Evolutionary conservation across 78 protist species (phyloP), one percentile per base, ranked within the genome.

Genomic region (Emiliania huxleyi): DNA sequence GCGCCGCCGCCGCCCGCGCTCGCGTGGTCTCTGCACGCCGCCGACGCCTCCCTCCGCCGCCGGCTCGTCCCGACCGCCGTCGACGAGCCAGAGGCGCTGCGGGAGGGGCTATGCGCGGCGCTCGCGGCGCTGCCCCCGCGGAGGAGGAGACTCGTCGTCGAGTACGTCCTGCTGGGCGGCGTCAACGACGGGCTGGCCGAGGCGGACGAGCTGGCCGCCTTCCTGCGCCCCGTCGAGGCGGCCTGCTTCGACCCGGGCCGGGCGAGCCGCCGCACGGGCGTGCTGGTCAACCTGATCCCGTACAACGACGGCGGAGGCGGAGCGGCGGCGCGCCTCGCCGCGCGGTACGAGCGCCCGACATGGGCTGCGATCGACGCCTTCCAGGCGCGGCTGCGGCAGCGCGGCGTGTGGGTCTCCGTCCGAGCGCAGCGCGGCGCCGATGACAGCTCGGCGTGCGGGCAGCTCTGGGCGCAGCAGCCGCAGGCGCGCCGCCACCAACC

Each of bases 21-120:
- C 6, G 96, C 96, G 0, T 69, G 94, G 84, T 93, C 95, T 4
- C 69, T 95, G 73, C 96, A 95, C 85, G 93, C 96, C 22, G 91
- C 95, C 4, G 87, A 43, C 23, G 77, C 93, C 29, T 85, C 75
- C 18, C 71, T 45, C 62, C 95, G 96, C 1, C 2, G 1, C 38
- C 37, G 3, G 26, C 93, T 95, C 11, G 95, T 95, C 22, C 96
- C 96, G 26, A 44, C 95, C 0, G 26, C 87, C 6, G 91, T 35
- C 90, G 1, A 25, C 90, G 0, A 45, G 25, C 44, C 45, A 22
- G 6, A 0, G 23, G 44, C 0, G 87, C 87, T 77, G 87, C 43
- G 87, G 29, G 87, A 77, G 4, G 87, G 46, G 2, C 87, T 77
- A 26, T 22, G 87, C 29, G 87, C 87, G 2, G 26, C 87, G 46